Conservation (phyloP, 2,329 filamentous ascomycete genomes). For the Sporothrix schenckii region DNA sequence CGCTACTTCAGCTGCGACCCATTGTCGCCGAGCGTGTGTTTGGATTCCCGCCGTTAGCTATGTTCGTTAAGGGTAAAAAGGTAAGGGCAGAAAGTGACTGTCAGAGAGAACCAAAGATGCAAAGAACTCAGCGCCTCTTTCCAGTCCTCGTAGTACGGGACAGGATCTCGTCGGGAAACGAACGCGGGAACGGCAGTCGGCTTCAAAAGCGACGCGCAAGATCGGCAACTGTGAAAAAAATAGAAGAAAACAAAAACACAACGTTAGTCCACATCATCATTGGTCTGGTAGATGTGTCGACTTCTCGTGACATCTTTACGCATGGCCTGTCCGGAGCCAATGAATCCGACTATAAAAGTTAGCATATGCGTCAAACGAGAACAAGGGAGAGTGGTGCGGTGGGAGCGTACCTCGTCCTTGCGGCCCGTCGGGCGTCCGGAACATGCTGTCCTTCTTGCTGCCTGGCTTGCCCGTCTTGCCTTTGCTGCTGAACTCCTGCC, state of each 20-base stretch:
- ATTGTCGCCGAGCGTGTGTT: neutral
- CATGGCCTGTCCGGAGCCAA: slow-evolving; percentile 93
- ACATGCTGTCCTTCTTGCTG: slow-evolving; percentile 92
- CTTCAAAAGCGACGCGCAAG: neutral
- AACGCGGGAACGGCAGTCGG: neutral
- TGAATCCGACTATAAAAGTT: slow-evolving; percentile 77
- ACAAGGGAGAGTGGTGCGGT: neutral
- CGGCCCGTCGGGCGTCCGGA: slow-evolving; percentile 84
- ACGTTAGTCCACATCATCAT: slow-evolving; percentile 70
- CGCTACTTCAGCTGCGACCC: neutral
- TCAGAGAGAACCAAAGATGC: neutral
- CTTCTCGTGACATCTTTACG: slow-evolving; percentile 83
- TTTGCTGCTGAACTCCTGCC: slow-evolving; percentile 89
- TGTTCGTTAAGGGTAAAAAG: neutral
- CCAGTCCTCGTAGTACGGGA: neutral
- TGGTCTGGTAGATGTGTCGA: slow-evolving; percentile 81
- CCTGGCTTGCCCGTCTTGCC: slow-evolving; percentile 66
- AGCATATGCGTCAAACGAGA: slow-evolving; percentile 34
- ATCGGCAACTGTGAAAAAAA: slow-evolving; percentile 24
- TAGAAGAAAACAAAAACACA: neutral
- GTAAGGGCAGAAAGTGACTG: neutral
- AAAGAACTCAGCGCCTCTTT: neutral
- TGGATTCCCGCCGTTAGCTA: slow-evolving; percentile 3
- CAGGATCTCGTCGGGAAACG: neutral
- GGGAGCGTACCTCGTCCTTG: slow-evolving; percentile 74